Conservation (phyloP, 768 basidiomycete genomes). For the Psilocybe subaeruginosa region DNA sequence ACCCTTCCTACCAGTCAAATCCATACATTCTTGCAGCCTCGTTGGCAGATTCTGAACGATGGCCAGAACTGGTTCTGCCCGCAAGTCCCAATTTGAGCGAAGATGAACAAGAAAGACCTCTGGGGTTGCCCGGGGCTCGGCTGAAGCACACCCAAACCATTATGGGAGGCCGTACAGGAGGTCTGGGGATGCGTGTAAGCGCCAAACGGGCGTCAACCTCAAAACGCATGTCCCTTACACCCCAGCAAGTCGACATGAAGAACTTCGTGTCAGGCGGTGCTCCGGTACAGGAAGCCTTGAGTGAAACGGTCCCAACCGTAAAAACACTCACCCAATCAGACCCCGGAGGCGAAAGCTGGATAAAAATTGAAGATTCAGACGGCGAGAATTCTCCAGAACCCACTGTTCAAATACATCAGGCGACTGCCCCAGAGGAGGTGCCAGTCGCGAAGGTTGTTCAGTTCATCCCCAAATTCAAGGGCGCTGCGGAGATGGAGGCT, state of each 20-base stretch:
- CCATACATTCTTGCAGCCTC: slow-evolving; percentile 82
- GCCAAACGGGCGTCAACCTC: slow-evolving; percentile 62
- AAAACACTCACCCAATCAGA: slow-evolving; percentile 29
- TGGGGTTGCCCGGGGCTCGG: slow-evolving; percentile 51
- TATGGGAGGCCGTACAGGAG: slow-evolving; percentile 74
- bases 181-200: slow-evolving; percentile 74
- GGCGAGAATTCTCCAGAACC: slow-evolving; percentile 32
- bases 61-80: slow-evolving; percentile 83
- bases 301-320: slow-evolving; percentile 29
- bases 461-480: slow-evolving; percentile 80
- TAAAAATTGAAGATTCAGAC: slow-evolving; percentile 27
- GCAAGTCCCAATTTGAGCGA: slow-evolving; percentile 74
- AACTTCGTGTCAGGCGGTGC: slow-evolving; percentile 36
- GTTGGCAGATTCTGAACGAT: slow-evolving; percentile 76
- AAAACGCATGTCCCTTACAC: slow-evolving; percentile 47
- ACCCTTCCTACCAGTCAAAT: slow-evolving; percentile 77
- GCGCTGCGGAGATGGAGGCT: slow-evolving; percentile 86
- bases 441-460: slow-evolving; percentile 55
- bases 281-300: slow-evolving; percentile 35
- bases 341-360: slow-evolving; percentile 32
- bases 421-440: slow-evolving; percentile 42
- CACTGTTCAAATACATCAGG: slow-evolving; percentile 42
- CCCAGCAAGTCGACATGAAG: slow-evolving; percentile 35
- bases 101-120: slow-evolving; percentile 59
- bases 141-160: slow-evolving; percentile 91